phyloP scores from a whole-genome alignment of 176 grass and related monocot genomes.

The Poa annua region DNA sequence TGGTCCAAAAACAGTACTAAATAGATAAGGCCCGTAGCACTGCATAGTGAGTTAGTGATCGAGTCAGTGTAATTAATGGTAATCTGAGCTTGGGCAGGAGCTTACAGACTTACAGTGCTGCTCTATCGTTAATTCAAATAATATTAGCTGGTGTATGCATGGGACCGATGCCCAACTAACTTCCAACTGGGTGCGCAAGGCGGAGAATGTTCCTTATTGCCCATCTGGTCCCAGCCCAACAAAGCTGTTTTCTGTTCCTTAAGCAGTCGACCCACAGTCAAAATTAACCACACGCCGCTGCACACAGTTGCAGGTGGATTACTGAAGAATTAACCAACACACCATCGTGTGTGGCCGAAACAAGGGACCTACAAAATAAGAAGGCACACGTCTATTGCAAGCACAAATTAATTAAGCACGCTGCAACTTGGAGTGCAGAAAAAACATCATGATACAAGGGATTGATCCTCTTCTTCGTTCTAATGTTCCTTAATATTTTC shows the following conservation, averaged over 20 bases:
- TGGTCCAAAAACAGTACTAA: too few relatives aligned
- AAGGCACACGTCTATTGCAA: too few relatives aligned
- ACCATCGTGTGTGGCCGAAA: not conserved
- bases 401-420: not conserved
- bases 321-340: not conserved
- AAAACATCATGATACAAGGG: too few relatives aligned
- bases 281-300: not conserved
- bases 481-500: too few relatives aligned
- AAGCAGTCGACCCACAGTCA: not conserved
- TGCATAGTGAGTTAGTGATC: not conserved
- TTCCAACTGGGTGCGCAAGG: not conserved
- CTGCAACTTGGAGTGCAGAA: too few relatives aligned
- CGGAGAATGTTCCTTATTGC: slow-evolving; percentile 7
- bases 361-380: too few relatives aligned
- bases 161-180: not conserved
- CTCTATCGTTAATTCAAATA: not conserved
- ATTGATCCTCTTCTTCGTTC: too few relatives aligned
- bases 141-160: not conserved
- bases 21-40: too few relatives aligned
- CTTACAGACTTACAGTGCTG: not conserved
- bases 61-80: not conserved
- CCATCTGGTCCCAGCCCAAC: not conserved
- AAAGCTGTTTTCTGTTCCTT: not conserved
- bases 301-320: not conserved
- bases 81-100: not conserved